Conservation (phyloP, 352 stramenopile species). For the Phytopythium vexans region DNA sequence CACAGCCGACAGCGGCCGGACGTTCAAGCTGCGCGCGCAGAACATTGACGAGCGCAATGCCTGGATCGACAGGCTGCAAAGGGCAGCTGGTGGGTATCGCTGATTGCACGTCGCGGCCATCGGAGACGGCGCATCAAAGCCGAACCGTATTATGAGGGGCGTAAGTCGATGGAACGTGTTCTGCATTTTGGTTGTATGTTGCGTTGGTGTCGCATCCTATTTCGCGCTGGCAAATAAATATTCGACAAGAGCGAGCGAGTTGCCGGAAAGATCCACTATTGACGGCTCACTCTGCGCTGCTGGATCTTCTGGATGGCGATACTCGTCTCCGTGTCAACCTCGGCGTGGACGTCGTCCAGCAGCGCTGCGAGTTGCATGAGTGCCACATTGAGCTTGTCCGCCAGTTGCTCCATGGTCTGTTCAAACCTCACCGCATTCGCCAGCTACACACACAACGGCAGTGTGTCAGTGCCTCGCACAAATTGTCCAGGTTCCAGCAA, state of each 20-base stretch:
- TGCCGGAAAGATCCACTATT: too few relatives aligned
- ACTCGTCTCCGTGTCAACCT: slow-evolving; percentile 40
- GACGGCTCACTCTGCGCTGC: slow-evolving; percentile 1
- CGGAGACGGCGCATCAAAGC: not conserved
- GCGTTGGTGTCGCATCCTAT: too few relatives aligned
- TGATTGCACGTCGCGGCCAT: not conserved
- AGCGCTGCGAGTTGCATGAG: slow-evolving; percentile 39
- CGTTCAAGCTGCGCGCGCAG: slow-evolving; percentile 82
- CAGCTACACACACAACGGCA: slow-evolving; percentile 13
- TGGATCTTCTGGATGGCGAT: slow-evolving; percentile 40
- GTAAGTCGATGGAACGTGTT: too few relatives aligned
- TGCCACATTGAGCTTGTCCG: slow-evolving; percentile 16
- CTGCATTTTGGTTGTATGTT: too few relatives aligned
- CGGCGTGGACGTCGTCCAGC: slow-evolving; percentile 27
- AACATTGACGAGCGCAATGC: slow-evolving; percentile 80
- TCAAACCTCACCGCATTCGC: slow-evolving; percentile 25
- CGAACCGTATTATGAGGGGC: too few relatives aligned
- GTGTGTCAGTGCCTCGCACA: not conserved
- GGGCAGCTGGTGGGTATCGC: slow-evolving; percentile 42
- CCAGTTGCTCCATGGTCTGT: slow-evolving; percentile 21
- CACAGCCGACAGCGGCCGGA: slow-evolving; percentile 59
- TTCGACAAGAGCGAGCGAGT: too few relatives aligned
- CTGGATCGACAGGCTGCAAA: slow-evolving; percentile 77
- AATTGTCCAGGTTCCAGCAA: not conserved
- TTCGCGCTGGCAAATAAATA: too few relatives aligned